Base-by-base conservation (phyloP, 2,329 filamentous ascomycete genomes). In the Stagonosporopsis cucurbitacearum region DNA sequence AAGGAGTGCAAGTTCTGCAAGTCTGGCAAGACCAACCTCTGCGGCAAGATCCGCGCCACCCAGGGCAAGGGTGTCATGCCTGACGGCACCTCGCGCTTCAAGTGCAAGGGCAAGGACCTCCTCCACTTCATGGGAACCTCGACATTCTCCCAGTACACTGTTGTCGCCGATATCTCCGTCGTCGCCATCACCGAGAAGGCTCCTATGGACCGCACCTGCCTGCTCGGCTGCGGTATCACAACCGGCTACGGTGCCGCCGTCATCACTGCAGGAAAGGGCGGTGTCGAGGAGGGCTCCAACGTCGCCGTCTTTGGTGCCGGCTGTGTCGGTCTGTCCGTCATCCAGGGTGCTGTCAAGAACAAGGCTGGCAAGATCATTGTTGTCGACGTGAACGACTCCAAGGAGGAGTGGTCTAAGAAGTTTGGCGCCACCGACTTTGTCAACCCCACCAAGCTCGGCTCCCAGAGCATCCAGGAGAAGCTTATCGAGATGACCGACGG, bases 71-170 rank as follows among this genome's bases (percentile, higher is more conserved):
- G 95, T 73, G 86, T 97, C 67, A 96, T 99, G 93, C 95, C 95
- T 54, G 95, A 99, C 78, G 94, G 94, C 70, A 98, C 94, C 65
- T 89, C 90, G 54, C 90, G 95, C 71, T 97, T 98, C 87, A 91
- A 86, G 79, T 92, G 89, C 84, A 95, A 94, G 79, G 95, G 95
- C 78, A 89, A 97, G 81, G 90, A 96, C 70, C 85, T 99, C 59
- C 87, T 98, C 56, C 95, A 98, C 82, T 99, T 98, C 83, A 99
- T 99, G 95, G 95, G 95, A 71, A 96, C 92, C 53, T 97, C 93
- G 33, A 99, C 95, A 68, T 99, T 99, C 84, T 96, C 92, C 28
- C 95, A 99, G 81, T 99, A 96, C 82, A 98, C 95, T 54, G 95
- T 99, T 63, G 92, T 99, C 33, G 94, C 95, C 76, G 95, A 99